These are phyloP conservation scores for Fusarium piperis DNA, from an alignment of 2,329 filamentous ascomycete species.

Conservation along the genomic window DNA sequence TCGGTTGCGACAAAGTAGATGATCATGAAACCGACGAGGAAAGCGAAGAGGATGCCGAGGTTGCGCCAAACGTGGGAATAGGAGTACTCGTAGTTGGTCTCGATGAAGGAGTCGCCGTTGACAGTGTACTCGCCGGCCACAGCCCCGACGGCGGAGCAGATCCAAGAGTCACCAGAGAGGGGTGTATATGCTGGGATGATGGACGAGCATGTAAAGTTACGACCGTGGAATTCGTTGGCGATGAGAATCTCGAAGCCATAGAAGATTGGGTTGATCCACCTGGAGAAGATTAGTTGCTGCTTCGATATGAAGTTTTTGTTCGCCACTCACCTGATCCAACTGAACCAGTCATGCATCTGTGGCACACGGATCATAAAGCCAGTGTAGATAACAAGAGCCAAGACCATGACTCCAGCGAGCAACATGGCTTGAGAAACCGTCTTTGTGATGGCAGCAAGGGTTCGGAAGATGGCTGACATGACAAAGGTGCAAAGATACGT, in stretches of 20 bases:
- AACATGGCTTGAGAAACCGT: background rate
- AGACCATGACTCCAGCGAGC: background rate
- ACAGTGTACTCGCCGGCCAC: slow-evolving; percentile 57
- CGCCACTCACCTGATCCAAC: background rate
- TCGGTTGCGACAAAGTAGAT: background rate
- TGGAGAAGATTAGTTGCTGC: background rate
- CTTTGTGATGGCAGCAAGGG: background rate
- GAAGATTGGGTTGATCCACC: slow-evolving; percentile 68
- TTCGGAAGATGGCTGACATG: background rate
- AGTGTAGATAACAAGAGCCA: background rate
- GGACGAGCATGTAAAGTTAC: slow-evolving; percentile 4
- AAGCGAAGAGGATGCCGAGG: background rate
- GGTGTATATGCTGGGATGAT: slow-evolving; percentile 59
- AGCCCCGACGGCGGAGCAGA: background rate
- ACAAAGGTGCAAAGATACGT: background rate
- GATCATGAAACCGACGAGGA: background rate
- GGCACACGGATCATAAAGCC: background rate
- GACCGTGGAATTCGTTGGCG: slow-evolving; percentile 19
- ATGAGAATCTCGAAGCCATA: slow-evolving; percentile 53
- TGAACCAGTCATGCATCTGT: background rate
- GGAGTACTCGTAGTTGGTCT: slow-evolving; percentile 60
- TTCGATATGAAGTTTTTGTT: background rate
- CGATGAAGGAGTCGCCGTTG: slow-evolving; percentile 66
- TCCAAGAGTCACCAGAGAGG: background rate
- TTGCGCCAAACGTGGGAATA: slow-evolving; percentile 63